Percentiles rank a stretch among this genome's conserved stretches.
Conservation (phyloP, 805 yeast species). For the Candida lessepsii region DNA sequence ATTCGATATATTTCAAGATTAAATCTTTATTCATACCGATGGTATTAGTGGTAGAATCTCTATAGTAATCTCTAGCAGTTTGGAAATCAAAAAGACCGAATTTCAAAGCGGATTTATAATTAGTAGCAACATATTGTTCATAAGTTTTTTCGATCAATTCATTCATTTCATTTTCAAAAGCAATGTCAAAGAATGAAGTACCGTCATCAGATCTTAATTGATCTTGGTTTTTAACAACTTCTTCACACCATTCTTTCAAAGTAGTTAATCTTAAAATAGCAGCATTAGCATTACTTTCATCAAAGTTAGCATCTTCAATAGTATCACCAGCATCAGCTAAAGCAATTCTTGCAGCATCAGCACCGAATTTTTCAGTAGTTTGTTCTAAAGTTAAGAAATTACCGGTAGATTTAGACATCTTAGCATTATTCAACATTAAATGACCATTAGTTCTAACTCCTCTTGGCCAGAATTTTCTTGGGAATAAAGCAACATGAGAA, state of each 20-base stretch:
- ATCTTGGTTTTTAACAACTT: constrained; percentile 51
- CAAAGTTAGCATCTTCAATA: constrained; percentile 96
- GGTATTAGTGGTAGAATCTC: constrained; percentile 63
- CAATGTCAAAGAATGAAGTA: constrained; percentile 72
- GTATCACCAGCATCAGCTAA: constrained; percentile 98
- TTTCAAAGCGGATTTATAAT: constrained; percentile 87
- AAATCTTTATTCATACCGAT: constrained; percentile 81
- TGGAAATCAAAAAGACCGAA: constrained; percentile 92
- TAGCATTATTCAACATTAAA: constrained; percentile 89
- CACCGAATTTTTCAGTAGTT: constrained; percentile 85
- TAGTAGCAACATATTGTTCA: constrained; percentile 66
- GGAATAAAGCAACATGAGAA: constrained; percentile 90
- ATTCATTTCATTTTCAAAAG: constrained; percentile 94
- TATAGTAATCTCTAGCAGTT: constrained; percentile 92
- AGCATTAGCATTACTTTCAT: constrained; percentile 94
- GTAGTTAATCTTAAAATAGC: constrained; percentile 92
- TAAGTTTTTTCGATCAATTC: constrained; percentile 70
- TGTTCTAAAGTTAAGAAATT: constrained; percentile 90
- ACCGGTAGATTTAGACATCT: constrained; percentile 98
- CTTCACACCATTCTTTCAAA: constrained; percentile 95
- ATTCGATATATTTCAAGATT: constrained; percentile 76
- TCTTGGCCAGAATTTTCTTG: constrained; percentile 85
- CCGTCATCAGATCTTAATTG: constrained; percentile 48
- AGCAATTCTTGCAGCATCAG: constrained; percentile 96
- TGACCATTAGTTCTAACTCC: constrained; percentile 97